phyloP scores from a whole-genome alignment of 2,329 filamentous ascomycete genomes.

The Seiridium unicorne region DNA sequence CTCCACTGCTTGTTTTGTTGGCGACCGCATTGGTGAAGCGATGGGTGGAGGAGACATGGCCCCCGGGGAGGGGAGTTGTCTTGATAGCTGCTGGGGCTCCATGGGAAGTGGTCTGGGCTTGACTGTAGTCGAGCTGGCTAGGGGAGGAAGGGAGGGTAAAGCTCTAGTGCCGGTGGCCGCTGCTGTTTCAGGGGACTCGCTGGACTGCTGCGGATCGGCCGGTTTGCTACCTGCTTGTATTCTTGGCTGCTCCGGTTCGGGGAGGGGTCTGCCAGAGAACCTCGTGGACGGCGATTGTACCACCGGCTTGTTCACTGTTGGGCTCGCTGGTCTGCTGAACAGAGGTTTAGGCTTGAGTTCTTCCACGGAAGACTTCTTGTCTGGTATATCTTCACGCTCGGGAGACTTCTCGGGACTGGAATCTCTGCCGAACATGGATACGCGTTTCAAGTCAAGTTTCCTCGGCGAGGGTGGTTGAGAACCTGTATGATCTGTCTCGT shows the following conservation, averaged over 20 bases:
- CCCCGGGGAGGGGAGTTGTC: conserved; percentile 18
- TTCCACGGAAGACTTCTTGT: background rate
- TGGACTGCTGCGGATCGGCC: conserved; percentile 20
- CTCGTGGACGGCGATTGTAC: conserved; percentile 2
- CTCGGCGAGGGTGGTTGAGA: conserved; percentile 52
- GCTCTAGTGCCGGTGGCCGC: conserved; percentile 33
- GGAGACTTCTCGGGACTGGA: conserved; percentile 23
- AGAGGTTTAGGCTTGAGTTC: conserved; percentile 15
- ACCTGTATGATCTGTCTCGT: conserved; percentile 27
- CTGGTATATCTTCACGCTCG: conserved; percentile 18
- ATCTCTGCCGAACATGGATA: conserved; percentile 57
- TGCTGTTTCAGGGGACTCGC: conserved; percentile 18
- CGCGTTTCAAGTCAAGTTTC: conserved; percentile 57
- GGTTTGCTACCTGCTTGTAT: conserved; percentile 17
- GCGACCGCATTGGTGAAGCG: conserved; percentile 42
- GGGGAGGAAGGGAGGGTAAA: conserved; percentile 26
- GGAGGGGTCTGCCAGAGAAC: conserved; percentile 6
- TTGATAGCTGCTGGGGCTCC: conserved; percentile 16
- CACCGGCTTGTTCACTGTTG: background rate
- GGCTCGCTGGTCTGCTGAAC: conserved; percentile 24
- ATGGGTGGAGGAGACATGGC: conserved; percentile 21
- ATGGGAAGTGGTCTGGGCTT: conserved; percentile 19
- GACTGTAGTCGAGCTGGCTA: conserved; percentile 17
- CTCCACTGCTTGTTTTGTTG: conserved; percentile 47
- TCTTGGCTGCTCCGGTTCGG: background rate